Base-by-base conservation (phyloP, 805 yeast species). In the Pichia sporocuriosa region DNA sequence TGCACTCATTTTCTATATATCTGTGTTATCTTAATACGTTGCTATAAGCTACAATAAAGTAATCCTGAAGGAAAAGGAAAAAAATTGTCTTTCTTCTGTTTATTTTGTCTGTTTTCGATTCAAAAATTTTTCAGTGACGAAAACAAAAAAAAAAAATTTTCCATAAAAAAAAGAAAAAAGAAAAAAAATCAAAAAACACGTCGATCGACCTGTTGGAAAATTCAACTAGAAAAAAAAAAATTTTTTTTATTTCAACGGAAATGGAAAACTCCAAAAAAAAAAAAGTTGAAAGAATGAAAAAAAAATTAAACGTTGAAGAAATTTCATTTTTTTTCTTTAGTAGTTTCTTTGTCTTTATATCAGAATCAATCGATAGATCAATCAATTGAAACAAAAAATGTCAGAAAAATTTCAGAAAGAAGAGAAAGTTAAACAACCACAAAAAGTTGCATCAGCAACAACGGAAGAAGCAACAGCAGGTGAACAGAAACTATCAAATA, bases 401-500 rank as follows among this genome's bases (percentile, higher is more conserved):
- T 25, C 41, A 1, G 33, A 31, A 13, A 26, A 31, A 22, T 24
- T n/a, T 10, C 25, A 32, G 9, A 21, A 32, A 9, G 25, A 32
- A 13, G 22, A 32, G 16, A 32, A 32, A 11, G 36, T 21, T 5
- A 31, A 21, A 20, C 19, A 24, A 15, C 20, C 3, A 12, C 19
- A 20, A 19, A 4, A 21, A 37, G n/a, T n/a, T 6, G 26, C 42
- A 7, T n/a, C 31, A 4, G 15, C 41, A 4, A 30, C 37, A 4
- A 10, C 35, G 8, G 23, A 38, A 9, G 37, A 13, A 9, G 17
- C 38, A 8, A 23, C 36, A 9, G 40, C 17, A 10, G 47, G 10
- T 20, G 44, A 43, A 6, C 38, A 42, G 20, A 42, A 65, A 42
- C 59, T 81, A 33, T 63, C 84, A 9, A 85, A 85, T 50, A 88